These are phyloP conservation scores for Wickerhamomyces sp. DNA, from an alignment of 1,139 yeast species.

Conservation along the genomic window DNA sequence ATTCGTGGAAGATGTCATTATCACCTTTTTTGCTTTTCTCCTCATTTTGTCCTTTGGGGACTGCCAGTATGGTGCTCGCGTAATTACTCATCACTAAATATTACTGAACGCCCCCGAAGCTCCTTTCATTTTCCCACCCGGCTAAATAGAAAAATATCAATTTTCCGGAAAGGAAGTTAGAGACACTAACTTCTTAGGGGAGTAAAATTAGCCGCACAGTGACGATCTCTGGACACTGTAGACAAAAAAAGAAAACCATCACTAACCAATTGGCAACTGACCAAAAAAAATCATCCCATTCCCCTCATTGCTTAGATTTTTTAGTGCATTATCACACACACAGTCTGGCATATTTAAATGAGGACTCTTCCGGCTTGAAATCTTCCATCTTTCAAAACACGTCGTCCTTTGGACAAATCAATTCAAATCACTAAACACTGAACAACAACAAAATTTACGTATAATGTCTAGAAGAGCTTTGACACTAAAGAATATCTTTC, in stretches of 20 bases:
- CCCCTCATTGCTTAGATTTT: too few species aligned
- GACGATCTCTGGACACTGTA: not conserved
- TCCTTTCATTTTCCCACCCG: not conserved
- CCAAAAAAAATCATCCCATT: slow-evolving; percentile 1
- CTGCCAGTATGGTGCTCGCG: too few species aligned
- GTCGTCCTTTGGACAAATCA: slow-evolving; percentile 1
- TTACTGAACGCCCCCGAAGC: too few species aligned
- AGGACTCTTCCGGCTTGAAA: too few species aligned
- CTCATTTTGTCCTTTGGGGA: not conserved
- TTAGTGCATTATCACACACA: too few species aligned
- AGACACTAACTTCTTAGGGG: not conserved
- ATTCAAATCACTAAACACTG: not conserved
- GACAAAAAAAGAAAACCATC: not conserved
- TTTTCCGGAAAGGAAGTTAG: not conserved
- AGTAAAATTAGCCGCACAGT: not conserved
- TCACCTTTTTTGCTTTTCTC: not conserved
- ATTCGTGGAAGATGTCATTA: too few species aligned
- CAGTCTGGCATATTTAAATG: too few species aligned
- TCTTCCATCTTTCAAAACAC: too few species aligned
- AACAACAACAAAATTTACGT: not conserved
- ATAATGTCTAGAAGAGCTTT: not conserved
- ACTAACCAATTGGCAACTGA: not conserved
- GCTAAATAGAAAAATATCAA: not conserved
- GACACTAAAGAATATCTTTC: not conserved
- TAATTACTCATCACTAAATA: too few species aligned